phyloP scores from a whole-genome alignment of 2,329 filamentous ascomycete genomes.

The Sordariomycetes sp. region DNA sequence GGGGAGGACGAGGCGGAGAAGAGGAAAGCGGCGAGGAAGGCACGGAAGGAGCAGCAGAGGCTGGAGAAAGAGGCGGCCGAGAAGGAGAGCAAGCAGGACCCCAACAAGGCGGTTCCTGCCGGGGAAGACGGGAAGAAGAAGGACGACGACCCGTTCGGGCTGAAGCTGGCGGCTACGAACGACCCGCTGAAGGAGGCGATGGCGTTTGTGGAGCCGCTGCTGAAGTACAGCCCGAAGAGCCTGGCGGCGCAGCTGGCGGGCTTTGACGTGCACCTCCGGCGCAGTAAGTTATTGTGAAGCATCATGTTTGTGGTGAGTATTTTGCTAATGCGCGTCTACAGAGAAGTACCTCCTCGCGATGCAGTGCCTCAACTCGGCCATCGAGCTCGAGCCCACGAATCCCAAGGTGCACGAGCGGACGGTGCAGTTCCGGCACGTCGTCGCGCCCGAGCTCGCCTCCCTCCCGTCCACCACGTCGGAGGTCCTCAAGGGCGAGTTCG shows the following conservation, averaged over 20 bases:
- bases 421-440: conserved; percentile 54
- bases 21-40: conserved; percentile 86
- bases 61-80: conserved; percentile 70
- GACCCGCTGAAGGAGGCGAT: conserved; percentile 78
- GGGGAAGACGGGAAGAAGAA: conserved; percentile 69
- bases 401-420: conserved; percentile 67
- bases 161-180: conserved; percentile 68
- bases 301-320: not conserved
- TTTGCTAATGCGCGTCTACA: conserved; percentile 20
- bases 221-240: conserved; percentile 73
- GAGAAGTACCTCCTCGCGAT: conserved; percentile 83
- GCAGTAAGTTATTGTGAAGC: conserved; percentile 46
- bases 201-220: conserved; percentile 72
- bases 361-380: conserved; percentile 69
- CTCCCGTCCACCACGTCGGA: conserved; percentile 55
- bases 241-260: conserved; percentile 75
- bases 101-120: conserved; percentile 60
- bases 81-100: conserved; percentile 68
- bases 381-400: conserved; percentile 56
- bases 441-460: conserved; percentile 46
- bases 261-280: conserved; percentile 80
- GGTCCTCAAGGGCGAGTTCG: conserved; percentile 58
- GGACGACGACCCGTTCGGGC: conserved; percentile 78
- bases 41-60: conserved; percentile 59
- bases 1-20: conserved; percentile 54